Evolutionary conservation across 352 stramenopile species (phyloP), one percentile per base, ranked within the genome.

Genomic region (Phytophthora pinifolia): DNA sequence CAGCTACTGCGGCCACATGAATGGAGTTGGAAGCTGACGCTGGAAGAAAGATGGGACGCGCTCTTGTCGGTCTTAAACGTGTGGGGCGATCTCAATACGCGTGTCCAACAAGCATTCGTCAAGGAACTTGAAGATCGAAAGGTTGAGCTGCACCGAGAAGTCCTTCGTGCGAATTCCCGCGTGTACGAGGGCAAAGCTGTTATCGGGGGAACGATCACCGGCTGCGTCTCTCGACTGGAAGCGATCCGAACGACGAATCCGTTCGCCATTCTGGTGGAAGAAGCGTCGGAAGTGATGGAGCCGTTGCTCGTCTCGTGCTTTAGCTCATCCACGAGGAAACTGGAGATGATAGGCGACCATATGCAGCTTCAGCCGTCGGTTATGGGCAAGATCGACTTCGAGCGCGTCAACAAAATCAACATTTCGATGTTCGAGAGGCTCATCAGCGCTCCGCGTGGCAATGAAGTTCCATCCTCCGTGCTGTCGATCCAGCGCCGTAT

Each of bases 321-420:
- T 20, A 81, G 76, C 36, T 85, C 85, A 9, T 91, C 79, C 4
- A 95, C 83, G 1, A 75, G 79, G 41, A 96, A 96, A 38, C 43
- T 96, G 14, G 80, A 96, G 62, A 95, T 96, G 84, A 94, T 96
- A 48, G 88, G 88, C 9, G 88, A 96, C 38, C 86, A 96, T 47
- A 64, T 88, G 68, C 87, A 96, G 49, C 65, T 96, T 2, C 82
- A 94, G 30, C 88, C 88, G 6, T 86, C 73, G 6, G 69, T 96
- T 9, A 92, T 92, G 76, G 81, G 79, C 3, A 81, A 77, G 4
- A 92, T 89, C 51, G 85, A 95, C 50, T 96, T 94, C 48, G 79
- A 93, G 33, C 53, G 68, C 17, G 65, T 90, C 6, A 96, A 95
- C 67, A 86, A 87, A 56, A 89, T 96, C 25, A 94, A 94, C 49